Percentiles rank a stretch among this genome's conserved stretches.
phyloP scores from a whole-genome alignment of 176 grass and related monocot genomes.

The Leersia perrieri region DNA sequence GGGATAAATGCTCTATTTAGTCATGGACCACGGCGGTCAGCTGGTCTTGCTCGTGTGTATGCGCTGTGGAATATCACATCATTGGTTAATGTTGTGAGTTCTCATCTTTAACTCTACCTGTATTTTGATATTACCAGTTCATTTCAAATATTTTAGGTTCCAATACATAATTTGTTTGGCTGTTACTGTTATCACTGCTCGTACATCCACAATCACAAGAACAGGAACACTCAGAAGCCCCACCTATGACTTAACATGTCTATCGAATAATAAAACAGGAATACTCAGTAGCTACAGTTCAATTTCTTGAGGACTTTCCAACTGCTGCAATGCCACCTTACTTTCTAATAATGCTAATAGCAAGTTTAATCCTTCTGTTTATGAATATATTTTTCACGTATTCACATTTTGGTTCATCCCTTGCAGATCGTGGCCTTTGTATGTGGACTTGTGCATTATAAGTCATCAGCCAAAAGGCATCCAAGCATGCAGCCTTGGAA shows the following conservation, averaged over 20 bases:
- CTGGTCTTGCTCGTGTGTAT: conserved; percentile 96
- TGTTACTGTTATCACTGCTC: not conserved
- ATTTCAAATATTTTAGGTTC: not conserved
- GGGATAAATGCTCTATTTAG: conserved; percentile 99
- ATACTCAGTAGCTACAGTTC: not conserved
- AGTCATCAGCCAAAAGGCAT: conserved; percentile 64
- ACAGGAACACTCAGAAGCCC: not conserved
- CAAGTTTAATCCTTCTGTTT: not conserved
- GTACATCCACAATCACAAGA: conserved; percentile 15
- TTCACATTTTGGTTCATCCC: conserved; percentile 17
- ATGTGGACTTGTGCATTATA: conserved; percentile 93
- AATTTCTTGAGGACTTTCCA: not conserved
- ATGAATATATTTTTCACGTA: not conserved
- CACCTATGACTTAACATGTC: conserved; percentile 15
- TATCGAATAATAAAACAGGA: not conserved
- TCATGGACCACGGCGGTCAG: conserved; percentile 93
- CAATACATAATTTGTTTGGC: not conserved
- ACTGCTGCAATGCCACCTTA: not conserved
- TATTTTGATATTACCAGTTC: conserved; percentile 6
- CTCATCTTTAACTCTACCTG: not conserved
- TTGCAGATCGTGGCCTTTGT: conserved; percentile 69
- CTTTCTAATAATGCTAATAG: not conserved
- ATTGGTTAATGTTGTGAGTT: conserved; percentile 97
- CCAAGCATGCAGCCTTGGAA: conserved; percentile 81
- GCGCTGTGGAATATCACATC: conserved; percentile 98